Base-by-base conservation (phyloP, 768 basidiomycete genomes). In the Gymnopilus dilepis region DNA sequence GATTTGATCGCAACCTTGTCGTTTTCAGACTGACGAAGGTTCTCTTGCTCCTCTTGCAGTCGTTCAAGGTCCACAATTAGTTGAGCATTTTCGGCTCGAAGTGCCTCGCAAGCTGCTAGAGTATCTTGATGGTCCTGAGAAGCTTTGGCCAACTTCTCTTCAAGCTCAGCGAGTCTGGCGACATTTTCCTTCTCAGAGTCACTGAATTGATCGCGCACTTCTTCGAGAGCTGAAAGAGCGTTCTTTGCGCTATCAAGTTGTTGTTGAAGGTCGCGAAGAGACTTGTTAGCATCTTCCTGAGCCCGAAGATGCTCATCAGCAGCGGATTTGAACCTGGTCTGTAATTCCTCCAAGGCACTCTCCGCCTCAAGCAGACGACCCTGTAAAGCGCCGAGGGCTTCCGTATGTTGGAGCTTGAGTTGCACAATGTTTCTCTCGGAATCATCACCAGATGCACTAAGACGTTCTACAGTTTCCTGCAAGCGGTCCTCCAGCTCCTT, bases 331-430 rank as follows among this genome's bases (percentile, higher is more conserved):
- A 77, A 70, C 7, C 70, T 69, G 13, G 70, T 70, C 59, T 72
- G 75, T 11, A 79, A 69, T 33, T 76, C 70, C 38, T 74, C 71
- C 30, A 84, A 61, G 19, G 78, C 71, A 45, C 67, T 69, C 40
- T 70, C 70, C 30, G 69, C 74, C 30, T 76, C 70, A 8, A 71
- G 67, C n/a, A 84, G 72, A 38, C 70, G 80, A 17, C 67, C 65
- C 52, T 76, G 77, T 22, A 85, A 59, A 21, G 67, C 67, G 6
- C 69, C 72, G 57, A 82, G 60, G 33, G 79, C 78, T 52, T 74
- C 71, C 4, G 74, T 67, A 47, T 82, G 79, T 55, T 73, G 69
- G 34, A 75, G 69, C 54, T 70, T 74, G 41, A 82, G 67, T 42
- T 69, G 65, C 19, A 64, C 70, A 6, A 80, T 42, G 31, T 74